A percentile compares a stretch with the other conserved stretches of the same genome.
phyloP scores from a whole-genome alignment of 208 protist species.

The Trypanosoma caninum region DNA sequence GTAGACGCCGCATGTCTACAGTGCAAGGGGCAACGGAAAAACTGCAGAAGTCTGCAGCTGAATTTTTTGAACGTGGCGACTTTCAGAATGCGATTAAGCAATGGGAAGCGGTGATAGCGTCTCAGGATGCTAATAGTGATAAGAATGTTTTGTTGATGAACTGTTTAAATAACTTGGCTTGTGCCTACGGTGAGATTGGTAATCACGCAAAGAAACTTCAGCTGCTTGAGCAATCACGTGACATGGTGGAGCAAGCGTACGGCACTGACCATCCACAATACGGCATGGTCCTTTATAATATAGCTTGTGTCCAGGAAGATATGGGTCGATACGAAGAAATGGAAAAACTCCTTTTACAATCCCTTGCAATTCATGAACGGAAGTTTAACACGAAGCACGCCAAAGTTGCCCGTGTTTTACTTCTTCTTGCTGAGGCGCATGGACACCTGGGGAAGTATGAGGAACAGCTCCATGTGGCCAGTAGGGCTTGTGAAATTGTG shows the following conservation, averaged over 20 bases:
- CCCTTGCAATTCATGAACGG: constrained; percentile 61
- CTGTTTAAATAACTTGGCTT: constrained; percentile 87
- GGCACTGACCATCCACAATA: constrained; percentile 84
- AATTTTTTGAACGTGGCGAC: constrained; percentile 51
- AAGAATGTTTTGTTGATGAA: constrained; percentile 71
- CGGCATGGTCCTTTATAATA: constrained; percentile 82
- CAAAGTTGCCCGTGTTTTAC: constrained; percentile 77
- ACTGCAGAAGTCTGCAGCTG: constrained; percentile 51
- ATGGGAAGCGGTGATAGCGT: constrained; percentile 54
- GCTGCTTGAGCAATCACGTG: constrained; percentile 60
- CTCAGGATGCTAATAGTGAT: constrained; percentile 33
- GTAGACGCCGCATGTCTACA: neutral
- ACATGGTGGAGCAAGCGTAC: constrained; percentile 61
- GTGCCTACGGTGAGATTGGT: constrained; percentile 80
- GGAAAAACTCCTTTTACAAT: constrained; percentile 55
- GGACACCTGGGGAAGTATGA: constrained; percentile 61
- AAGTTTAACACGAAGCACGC: constrained; percentile 65
- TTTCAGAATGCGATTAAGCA: constrained; percentile 58
- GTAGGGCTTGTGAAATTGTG: constrained; percentile 72
- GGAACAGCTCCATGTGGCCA: constrained; percentile 49
- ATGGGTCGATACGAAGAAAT: constrained; percentile 75
- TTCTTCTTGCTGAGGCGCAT: constrained; percentile 69
- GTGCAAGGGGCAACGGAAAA: constrained; percentile 21
- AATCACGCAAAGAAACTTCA: constrained; percentile 67
- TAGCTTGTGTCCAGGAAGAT: constrained; percentile 78